Conservation (phyloP, 2,329 filamentous ascomycete genomes). For the Zasmidium angulare region DNA sequence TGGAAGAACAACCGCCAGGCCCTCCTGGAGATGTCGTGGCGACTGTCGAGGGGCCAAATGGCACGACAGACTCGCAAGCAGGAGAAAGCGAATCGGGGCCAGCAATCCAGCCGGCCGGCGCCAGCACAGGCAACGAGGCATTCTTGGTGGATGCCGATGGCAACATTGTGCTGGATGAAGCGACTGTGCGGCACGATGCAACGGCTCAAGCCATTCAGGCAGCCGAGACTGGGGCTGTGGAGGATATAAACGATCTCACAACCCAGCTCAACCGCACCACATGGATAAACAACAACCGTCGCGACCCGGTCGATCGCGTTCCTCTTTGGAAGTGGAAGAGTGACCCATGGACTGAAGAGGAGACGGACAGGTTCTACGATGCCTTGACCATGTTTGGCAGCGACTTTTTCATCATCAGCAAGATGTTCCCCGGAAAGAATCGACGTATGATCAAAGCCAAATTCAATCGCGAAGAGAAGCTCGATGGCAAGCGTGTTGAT, state of each 20-base stretch:
- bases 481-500: conserved; percentile 63
- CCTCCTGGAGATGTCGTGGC: conserved; percentile 15
- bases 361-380: conserved; percentile 74
- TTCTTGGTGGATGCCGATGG: conserved; percentile 66
- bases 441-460: conserved; percentile 77
- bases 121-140: conserved; percentile 9
- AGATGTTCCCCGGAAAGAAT: conserved; percentile 71
- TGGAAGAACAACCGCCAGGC: conserved; percentile 9
- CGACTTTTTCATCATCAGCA: conserved; percentile 76
- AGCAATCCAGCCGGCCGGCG: not conserved
- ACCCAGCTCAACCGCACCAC: conserved; percentile 67
- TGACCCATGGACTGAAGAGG: conserved; percentile 68
- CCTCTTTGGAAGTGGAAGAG: conserved; percentile 48
- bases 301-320: conserved; percentile 48
- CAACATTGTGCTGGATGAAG: conserved; percentile 69
- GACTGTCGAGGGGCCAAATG: conserved; percentile 23
- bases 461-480: conserved; percentile 75
- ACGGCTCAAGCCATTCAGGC: conserved; percentile 60
- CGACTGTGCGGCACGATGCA: conserved; percentile 66
- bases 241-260: conserved; percentile 79
- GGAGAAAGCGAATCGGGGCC: conserved; percentile 28
- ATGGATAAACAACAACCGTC: conserved; percentile 62
- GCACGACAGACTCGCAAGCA: conserved; percentile 7
- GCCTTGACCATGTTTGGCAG: conserved; percentile 75
- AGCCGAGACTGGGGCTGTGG: conserved; percentile 40